A percentile compares a stretch with the other conserved stretches of the same genome.
phyloP scores from a whole-genome alignment of 305 asterid species.

The Salvia sclarea region DNA sequence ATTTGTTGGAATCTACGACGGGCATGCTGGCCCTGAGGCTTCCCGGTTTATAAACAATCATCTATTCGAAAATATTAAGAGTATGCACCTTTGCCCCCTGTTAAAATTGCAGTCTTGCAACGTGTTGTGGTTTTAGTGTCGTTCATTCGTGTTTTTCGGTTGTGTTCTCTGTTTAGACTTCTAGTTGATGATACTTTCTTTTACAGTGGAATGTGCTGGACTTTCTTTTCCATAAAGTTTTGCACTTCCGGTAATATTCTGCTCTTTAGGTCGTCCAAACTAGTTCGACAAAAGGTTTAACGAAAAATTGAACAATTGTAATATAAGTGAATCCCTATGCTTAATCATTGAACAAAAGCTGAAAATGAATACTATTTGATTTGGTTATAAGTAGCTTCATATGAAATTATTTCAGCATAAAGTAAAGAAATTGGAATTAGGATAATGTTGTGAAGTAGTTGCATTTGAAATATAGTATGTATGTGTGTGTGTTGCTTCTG shows the following conservation, averaged over 20 bases:
- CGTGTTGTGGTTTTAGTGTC: neutral
- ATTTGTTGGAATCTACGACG: constrained; percentile 72
- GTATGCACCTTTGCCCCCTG: constrained; percentile 40
- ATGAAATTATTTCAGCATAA: neutral
- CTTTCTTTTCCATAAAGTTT: constrained; percentile 8
- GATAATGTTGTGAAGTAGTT: constrained; percentile 8
- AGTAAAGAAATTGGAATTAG: constrained; percentile 7
- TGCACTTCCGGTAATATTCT: constrained; percentile 16
- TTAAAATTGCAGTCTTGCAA: neutral
- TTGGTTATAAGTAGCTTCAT: constrained; percentile 10
- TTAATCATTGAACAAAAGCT: constrained; percentile 5
- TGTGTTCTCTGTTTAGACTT: neutral
- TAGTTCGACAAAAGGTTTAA: constrained; percentile 12
- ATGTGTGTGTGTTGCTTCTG: neutral
- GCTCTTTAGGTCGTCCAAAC: constrained; percentile 10
- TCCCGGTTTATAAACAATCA: constrained; percentile 48
- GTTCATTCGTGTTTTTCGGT: neutral
- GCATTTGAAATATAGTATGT: constrained; percentile 1
- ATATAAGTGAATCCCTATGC: constrained; percentile 7
- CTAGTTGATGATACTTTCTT: neutral
- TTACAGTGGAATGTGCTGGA: constrained; percentile 12
- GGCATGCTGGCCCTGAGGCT: constrained; percentile 78
- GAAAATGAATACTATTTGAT: neutral
- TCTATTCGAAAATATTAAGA: constrained; percentile 58
- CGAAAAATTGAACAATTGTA: neutral